These are phyloP conservation scores for Penicillium flavigenum DNA, from an alignment of 495 filamentous ascomycete genomes.

Conservation along the genomic window DNA sequence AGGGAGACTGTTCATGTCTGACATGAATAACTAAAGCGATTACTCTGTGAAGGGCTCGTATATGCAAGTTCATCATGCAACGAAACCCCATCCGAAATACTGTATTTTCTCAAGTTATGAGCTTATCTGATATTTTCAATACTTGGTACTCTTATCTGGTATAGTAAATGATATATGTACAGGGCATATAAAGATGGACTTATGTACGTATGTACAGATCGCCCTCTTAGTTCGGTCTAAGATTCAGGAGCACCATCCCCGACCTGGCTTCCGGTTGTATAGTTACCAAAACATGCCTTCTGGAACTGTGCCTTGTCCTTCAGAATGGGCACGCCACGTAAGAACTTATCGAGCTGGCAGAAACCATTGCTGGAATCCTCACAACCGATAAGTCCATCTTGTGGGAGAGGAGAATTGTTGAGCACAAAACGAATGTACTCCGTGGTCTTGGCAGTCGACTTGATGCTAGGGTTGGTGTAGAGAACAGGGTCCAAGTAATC, in stretches of 20 bases:
- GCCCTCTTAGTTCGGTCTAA: neutral
- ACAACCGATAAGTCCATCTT: conserved; percentile 31
- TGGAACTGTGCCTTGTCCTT: conserved; percentile 29
- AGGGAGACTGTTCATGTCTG: too few species aligned
- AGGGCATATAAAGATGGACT: neutral
- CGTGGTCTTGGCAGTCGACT: conserved; percentile 10
- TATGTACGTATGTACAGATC: neutral
- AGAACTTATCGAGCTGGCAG: conserved; percentile 27
- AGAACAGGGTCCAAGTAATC: conserved; percentile 21
- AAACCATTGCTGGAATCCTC: conserved; percentile 32
- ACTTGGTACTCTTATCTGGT: neutral
- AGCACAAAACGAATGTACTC: conserved; percentile 35
- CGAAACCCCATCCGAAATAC: too few species aligned
- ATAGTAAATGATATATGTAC: neutral
- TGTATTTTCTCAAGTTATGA: neutral
- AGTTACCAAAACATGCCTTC: conserved; percentile 32
- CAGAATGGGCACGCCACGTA: conserved; percentile 22
- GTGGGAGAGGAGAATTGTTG: conserved; percentile 31
- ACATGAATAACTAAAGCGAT: too few species aligned
- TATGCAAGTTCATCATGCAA: neutral
- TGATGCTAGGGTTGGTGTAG: conserved; percentile 30
- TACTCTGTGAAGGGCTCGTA: too few species aligned
- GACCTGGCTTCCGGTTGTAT: conserved; percentile 28
- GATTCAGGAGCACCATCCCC: conserved; percentile 29
- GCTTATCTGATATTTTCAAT: neutral